Percentiles rank a stretch among this genome's conserved stretches.
These are phyloP conservation scores for Pseudocercospora eumusae DNA, from an alignment of 2,329 filamentous ascomycete genomes.

Conservation along the genomic window DNA sequence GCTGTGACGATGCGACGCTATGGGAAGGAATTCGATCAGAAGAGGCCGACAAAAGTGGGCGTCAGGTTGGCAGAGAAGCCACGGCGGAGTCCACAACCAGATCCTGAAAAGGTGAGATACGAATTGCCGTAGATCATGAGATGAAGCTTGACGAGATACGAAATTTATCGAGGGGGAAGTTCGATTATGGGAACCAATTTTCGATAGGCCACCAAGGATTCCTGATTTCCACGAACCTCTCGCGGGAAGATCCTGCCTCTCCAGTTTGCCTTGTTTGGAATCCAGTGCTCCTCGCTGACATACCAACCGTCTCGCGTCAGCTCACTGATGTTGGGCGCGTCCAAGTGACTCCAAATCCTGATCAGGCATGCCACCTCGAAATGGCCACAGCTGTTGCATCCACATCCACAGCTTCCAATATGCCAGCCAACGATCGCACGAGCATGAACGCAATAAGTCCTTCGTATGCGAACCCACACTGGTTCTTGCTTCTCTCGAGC, in stretches of 20 bases:
- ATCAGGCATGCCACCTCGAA: slow-evolving; percentile 27
- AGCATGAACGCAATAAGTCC: slow-evolving; percentile 27
- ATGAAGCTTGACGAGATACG: slow-evolving; percentile 18
- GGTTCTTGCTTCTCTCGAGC: slow-evolving; percentile 14
- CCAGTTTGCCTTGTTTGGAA: slow-evolving; percentile 15
- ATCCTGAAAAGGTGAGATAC: slow-evolving; percentile 21
- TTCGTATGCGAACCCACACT: slow-evolving; percentile 25
- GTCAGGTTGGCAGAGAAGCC: slow-evolving; percentile 10
- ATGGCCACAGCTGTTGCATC: slow-evolving; percentile 29
- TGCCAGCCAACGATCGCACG: slow-evolving; percentile 27
- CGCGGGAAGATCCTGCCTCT: slow-evolving; percentile 16
- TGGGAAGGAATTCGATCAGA: slow-evolving; percentile 23
- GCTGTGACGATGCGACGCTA: slow-evolving; percentile 27
- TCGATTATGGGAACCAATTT: slow-evolving; percentile 23
- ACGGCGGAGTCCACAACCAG: slow-evolving; percentile 19
- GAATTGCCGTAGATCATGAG: slow-evolving; percentile 8
- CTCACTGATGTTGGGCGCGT: slow-evolving; percentile 17
- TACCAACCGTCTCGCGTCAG: slow-evolving; percentile 17
- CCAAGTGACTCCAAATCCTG: slow-evolving; percentile 21
- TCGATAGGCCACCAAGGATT: slow-evolving; percentile 20
- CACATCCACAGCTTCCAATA: slow-evolving; percentile 23
- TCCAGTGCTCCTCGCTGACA: slow-evolving; percentile 26
- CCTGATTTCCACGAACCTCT: slow-evolving; percentile 16
- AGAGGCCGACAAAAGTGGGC: not conserved
- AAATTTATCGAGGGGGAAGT: slow-evolving; percentile 13